Conservation (phyloP, 202 grass and related monocot genomes). For the Miscanthus sacchariflorus region DNA sequence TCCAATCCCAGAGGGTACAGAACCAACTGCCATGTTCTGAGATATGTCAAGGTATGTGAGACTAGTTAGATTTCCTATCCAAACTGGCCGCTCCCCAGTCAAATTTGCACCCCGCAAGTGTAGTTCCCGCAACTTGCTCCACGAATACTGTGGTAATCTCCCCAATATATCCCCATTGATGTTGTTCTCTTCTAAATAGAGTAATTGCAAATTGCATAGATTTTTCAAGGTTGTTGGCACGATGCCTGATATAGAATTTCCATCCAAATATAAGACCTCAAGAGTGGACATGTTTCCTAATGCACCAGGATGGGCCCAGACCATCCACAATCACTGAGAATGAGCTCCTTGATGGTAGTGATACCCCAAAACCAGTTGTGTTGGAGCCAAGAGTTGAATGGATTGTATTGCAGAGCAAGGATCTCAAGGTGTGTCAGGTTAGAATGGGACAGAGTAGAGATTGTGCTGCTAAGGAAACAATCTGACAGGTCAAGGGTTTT, state of each 20-base stretch:
- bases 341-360: background rate
- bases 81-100: constrained; percentile 21
- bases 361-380: constrained; percentile 35
- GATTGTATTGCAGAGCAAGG: background rate
- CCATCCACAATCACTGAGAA: fast-evolving
- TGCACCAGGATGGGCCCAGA: constrained; percentile 17
- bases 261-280: background rate
- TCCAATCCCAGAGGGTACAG: background rate
- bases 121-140: background rate
- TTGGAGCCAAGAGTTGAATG: background rate
- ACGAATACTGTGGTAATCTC: constrained; percentile 9
- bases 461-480: background rate
- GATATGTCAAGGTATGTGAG: background rate
- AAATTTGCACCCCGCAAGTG: constrained; percentile 1
- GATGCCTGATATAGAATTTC: background rate
- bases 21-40: background rate
- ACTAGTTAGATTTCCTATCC: constrained; percentile 42
- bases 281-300: constrained; percentile 35
- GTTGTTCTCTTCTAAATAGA: background rate
- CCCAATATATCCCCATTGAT: constrained; percentile 24
- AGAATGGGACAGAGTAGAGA: background rate
- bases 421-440: constrained; percentile 7
- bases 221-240: background rate
- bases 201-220: background rate
- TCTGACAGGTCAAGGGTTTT: background rate